phyloP scores from a whole-genome alignment of 176 grass and related monocot species.

The Musa beccarii region DNA sequence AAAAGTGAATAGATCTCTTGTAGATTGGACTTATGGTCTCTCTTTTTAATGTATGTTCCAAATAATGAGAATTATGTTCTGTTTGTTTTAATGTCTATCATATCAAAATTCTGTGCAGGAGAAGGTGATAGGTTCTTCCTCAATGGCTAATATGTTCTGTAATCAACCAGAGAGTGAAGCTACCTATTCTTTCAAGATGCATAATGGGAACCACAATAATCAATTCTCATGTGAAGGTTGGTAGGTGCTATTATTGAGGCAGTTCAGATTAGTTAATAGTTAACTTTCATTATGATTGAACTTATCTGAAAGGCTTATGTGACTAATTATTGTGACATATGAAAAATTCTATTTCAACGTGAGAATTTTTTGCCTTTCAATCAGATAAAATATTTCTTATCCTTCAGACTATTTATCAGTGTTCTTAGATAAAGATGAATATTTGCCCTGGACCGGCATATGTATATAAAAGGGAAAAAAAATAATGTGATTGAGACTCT shows the following conservation, averaged over 20 bases:
- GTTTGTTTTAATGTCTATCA: neutral
- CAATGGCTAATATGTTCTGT: slow-evolving; percentile 39
- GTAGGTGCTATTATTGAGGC: neutral
- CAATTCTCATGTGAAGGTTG: slow-evolving; percentile 50
- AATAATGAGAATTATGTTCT: slow-evolving; percentile 2
- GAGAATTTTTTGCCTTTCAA: too few species aligned
- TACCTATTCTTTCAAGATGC: slow-evolving; percentile 48
- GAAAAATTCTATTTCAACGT: neutral
- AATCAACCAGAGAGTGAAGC: slow-evolving; percentile 25
- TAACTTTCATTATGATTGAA: neutral
- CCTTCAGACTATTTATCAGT: too few species aligned
- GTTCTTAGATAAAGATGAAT: too few species aligned
- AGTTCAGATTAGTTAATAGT: neutral
- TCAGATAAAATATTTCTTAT: too few species aligned
- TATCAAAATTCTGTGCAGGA: slow-evolving; percentile 38
- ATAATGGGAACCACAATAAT: slow-evolving; percentile 50
- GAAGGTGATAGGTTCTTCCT: slow-evolving; percentile 42
- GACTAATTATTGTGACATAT: neutral
- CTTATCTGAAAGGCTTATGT: neutral
- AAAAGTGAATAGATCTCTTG: neutral
- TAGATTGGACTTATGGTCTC: neutral
- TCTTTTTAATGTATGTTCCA: slow-evolving; percentile 1
- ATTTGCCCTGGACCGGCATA: too few species aligned
- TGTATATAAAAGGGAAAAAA: too few species aligned
- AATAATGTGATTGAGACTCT: too few species aligned